phyloP scores from a whole-genome alignment of 1,284 basidiomycete genomes.

The Sporisorium sorghi region DNA sequence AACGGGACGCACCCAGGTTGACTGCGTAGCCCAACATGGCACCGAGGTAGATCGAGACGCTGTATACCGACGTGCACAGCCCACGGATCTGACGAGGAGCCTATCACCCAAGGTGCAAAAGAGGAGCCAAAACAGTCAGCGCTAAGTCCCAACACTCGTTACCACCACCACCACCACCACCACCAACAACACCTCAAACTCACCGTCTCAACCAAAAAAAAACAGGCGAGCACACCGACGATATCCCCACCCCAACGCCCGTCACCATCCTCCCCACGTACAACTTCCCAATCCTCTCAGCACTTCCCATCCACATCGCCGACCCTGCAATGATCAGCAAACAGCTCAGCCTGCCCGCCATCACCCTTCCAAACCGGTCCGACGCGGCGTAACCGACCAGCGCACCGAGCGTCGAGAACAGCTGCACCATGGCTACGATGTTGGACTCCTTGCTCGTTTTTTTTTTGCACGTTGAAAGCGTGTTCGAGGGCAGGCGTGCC shows the following conservation, averaged over 20 bases:
- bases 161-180: too few relatives aligned
- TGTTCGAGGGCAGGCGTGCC: conserved; percentile 21
- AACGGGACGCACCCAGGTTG: conserved; percentile 22
- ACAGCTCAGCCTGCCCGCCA: conserved; percentile 22
- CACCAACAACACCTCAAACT: too few relatives aligned
- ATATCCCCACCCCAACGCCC: conserved; percentile 34
- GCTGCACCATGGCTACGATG: conserved; percentile 39
- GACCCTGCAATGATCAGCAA: conserved; percentile 27
- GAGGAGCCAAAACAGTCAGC: too few relatives aligned
- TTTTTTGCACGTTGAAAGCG: conserved; percentile 30
- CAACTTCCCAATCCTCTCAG: conserved; percentile 16
- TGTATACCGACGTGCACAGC: conserved; percentile 38
- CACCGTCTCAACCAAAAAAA: conserved; percentile 31
- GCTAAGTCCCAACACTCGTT: too few relatives aligned
- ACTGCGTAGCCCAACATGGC: conserved; percentile 27
- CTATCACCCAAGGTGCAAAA: too few relatives aligned
- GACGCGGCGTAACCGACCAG: conserved; percentile 23
- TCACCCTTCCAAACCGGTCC: conserved; percentile 27
- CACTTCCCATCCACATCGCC: conserved; percentile 29
- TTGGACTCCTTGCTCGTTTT: conserved; percentile 41
- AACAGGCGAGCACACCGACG: conserved; percentile 24
- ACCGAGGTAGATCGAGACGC: conserved; percentile 30
- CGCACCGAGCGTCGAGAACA: conserved; percentile 32
- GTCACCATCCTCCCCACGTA: conserved; percentile 24
- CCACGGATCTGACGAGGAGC: conserved; percentile 38